phyloP scores from a whole-genome alignment of 2,329 filamentous ascomycete genomes.

The Epichloe bromicola region DNA sequence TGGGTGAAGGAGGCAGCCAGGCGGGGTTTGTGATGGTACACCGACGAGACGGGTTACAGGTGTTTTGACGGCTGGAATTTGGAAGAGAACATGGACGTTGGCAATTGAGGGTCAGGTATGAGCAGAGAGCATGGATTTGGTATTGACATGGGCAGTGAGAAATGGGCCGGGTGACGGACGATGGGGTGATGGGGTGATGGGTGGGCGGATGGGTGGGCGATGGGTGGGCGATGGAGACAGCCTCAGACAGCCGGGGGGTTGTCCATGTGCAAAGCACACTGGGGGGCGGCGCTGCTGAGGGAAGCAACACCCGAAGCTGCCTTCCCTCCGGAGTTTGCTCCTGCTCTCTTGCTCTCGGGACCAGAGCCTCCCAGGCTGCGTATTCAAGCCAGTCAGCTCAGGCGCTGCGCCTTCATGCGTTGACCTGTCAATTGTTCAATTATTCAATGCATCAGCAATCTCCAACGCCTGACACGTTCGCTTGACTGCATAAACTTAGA shows the following conservation, averaged over 20 bases:
- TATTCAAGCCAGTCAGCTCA: not conserved
- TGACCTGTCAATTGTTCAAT: no score
- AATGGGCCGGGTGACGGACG: slow-evolving; percentile 2
- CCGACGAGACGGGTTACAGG: not conserved
- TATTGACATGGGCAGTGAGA: slow-evolving; percentile 1
- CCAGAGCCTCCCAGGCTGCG: not conserved
- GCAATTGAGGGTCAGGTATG: slow-evolving; percentile 1
- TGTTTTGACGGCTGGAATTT: slow-evolving; percentile 1
- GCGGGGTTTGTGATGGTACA: not conserved
- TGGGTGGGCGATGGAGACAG: not conserved
- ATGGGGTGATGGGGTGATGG: not conserved
- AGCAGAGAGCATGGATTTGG: not conserved
- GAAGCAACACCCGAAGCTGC: not conserved
- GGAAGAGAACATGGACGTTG: not conserved
- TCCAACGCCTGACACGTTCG: no score
- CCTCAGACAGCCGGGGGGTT: not conserved
- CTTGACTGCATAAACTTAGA: no score
- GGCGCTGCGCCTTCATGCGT: not conserved
- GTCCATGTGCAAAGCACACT: not conserved
- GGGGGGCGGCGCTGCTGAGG: not conserved
- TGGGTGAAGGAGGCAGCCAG: not conserved
- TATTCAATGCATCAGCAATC: no score
- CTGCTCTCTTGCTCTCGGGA: not conserved
- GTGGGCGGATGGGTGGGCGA: no score
- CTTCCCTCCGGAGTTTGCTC: not conserved